Evolutionary conservation across 2,329 filamentous ascomycete genomes (phyloP).

Genomic region (Pseudogymnoascus sp.): DNA sequence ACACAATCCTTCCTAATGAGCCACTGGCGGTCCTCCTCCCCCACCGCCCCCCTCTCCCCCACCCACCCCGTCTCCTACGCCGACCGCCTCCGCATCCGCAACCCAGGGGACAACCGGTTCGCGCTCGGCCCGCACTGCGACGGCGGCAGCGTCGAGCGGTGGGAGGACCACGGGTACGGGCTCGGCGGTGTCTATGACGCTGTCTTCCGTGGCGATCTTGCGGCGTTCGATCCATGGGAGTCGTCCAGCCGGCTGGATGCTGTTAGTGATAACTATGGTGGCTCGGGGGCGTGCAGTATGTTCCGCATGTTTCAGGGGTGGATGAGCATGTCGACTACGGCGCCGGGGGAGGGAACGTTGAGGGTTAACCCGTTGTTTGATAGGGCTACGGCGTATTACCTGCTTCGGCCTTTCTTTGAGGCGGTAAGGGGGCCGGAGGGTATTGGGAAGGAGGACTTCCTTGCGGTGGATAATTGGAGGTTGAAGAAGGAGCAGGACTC

Average conservation of each 20-base stretch:
- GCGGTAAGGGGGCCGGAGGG: conserved; percentile 29
- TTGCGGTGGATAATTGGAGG: conserved; percentile 52
- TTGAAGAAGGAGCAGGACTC: conserved; percentile 44
- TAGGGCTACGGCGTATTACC: conserved; percentile 67
- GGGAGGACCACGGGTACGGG: conserved; percentile 63
- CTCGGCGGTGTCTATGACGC: conserved; percentile 59
- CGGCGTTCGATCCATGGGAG: conserved; percentile 76
- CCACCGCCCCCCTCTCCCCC: conserved; percentile 36
- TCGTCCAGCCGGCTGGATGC: conserved; percentile 58
- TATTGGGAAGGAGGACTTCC: conserved; percentile 31
- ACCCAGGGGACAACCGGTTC: conserved; percentile 61
- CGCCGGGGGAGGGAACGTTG: conserved; percentile 68
- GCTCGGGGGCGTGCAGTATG: conserved; percentile 72
- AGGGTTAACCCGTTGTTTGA: conserved; percentile 71
- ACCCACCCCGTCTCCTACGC: conserved; percentile 57
- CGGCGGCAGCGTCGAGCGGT: conserved; percentile 65
- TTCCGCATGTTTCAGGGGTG: conserved; percentile 89
- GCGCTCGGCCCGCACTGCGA: conserved; percentile 66
- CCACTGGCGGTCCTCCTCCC: conserved; percentile 44
- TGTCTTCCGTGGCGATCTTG: conserved; percentile 69
- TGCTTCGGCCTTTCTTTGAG: conserved; percentile 78
- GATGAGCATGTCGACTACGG: conserved; percentile 68
- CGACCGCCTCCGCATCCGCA: conserved; percentile 55
- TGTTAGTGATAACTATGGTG: conserved; percentile 67
- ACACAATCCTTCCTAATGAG: conserved; percentile 54